These are phyloP conservation scores for Balamuthia mandrillaris DNA, from an alignment of 208 protist genomes.

Conservation along the genomic window DNA sequence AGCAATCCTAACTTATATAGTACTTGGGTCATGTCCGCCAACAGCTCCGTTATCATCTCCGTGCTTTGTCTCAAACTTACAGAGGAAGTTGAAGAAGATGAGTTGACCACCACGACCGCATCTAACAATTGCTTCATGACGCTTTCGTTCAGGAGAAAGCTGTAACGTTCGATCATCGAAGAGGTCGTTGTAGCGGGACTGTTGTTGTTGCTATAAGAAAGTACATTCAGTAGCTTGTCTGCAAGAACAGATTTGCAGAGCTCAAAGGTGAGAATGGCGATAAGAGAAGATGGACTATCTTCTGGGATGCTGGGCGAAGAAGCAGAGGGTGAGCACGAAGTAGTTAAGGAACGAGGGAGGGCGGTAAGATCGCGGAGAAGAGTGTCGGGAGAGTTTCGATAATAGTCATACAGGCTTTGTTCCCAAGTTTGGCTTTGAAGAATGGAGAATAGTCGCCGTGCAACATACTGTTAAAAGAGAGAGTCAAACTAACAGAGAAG, in stretches of 20 bases:
- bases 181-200: no score
- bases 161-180: neutral
- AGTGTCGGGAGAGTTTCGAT: no score
- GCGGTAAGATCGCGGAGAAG: no score
- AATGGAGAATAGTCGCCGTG: neutral
- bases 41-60: neutral
- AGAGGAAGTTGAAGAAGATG: neutral
- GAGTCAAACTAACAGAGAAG: neutral
- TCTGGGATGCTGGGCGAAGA: no score
- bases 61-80: neutral
- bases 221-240: no score
- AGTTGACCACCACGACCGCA: neutral
- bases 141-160: neutral
- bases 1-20: no score
- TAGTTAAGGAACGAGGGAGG: no score
- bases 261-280: no score
- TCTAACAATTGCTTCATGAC: neutral
- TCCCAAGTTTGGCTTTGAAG: neutral
- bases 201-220: no score
- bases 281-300: no score
- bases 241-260: no score
- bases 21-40: neutral
- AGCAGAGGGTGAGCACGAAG: no score
- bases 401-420: neutral
- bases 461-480: neutral